Evolutionary conservation across 192 early-diverging fungal genomes (phyloP), one percentile per base, ranked within the genome.

Genomic region (Gamsiella multidivaricata): DNA sequence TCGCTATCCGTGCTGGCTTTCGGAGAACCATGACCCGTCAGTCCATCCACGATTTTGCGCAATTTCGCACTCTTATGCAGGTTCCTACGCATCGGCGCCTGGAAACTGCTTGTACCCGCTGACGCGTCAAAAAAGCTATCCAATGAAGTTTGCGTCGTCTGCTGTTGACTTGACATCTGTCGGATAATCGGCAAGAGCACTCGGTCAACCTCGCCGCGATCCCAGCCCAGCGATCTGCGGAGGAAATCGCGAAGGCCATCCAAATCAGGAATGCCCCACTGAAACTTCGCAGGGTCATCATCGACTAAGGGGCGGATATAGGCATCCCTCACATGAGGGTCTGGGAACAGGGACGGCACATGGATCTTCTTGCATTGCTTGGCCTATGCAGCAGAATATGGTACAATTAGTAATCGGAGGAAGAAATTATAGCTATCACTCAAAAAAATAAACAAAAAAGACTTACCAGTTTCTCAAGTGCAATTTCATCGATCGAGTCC

Each of bases 291-390:
- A 18, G 56, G 46, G 11, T 88, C 88, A 1, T 75, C 70, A 67
- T 96, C 91, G 2, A 98, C 94, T 32, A 85, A 59, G 0, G 98
- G 98, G 20, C 87, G 60, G 26, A 89, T 66, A 73, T 98, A 99
- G 0, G 97, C 95, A 12, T 89, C 86, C 20, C 80, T 81, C 1
- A 98, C 89, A 39, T 84, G 85, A 17, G 84, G 81, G 68, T 94
- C 88, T 10, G 97, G 98, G 64, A 99, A 99, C 14, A 72, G 70
- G 0, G 82, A 80, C 0, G 96, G 91, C 2, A 99, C 61, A 18
- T 90, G 84, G 5, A 93, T 62, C 41, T 85, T 89, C 54, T 79
- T 85, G n/a, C 88, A 82, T 42, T 85, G 84, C 51, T 90, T 91
- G 10, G 85, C 80, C 81, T 92, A 79, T n/a, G n/a, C n/a, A n/a